Conservation (phyloP, 2,329 filamentous ascomycete species). For the Phaeoacremonium minimum region DNA sequence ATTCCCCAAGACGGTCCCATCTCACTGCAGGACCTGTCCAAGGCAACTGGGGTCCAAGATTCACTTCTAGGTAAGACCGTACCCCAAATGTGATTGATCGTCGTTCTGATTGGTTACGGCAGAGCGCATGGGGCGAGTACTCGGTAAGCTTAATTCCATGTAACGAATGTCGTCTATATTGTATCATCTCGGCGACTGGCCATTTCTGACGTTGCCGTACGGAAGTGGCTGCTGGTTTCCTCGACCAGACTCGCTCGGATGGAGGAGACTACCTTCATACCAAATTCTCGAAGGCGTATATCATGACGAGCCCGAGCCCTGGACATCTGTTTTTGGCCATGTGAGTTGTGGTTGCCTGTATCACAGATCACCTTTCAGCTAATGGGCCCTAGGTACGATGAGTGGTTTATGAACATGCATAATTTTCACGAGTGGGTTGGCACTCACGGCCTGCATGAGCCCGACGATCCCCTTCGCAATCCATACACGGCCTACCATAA, state of each 20-base stretch:
- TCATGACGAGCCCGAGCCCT: conserved; percentile 17
- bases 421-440: conserved; percentile 26
- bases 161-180: no score
- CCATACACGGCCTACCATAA: conserved; percentile 23
- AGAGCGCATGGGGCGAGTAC: conserved; percentile 21
- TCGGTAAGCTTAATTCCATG: conserved; percentile 6
- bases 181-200: no score
- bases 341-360: no score
- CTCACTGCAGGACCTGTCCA: conserved; percentile 19
- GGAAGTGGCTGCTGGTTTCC: conserved; percentile 23
- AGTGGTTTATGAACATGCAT: conserved; percentile 26
- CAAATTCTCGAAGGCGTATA: conserved; percentile 23
- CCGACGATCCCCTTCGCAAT: conserved; percentile 21
- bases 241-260: conserved; percentile 19
- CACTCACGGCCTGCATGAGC: conserved; percentile 17
- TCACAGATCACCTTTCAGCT: no score
- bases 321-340: conserved; percentile 24
- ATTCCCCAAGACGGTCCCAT: conserved; percentile 19
- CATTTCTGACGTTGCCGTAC: no score
- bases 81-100: no score
- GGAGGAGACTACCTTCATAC: conserved; percentile 23
- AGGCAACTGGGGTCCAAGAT: conserved; percentile 18
- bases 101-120: no score
- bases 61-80: conserved; percentile 18
- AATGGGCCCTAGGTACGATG: conserved; percentile 24